Evolutionary conservation across 192 early-diverging fungal species (phyloP).

Genomic region (Phlyctochytrium bullatum): DNA sequence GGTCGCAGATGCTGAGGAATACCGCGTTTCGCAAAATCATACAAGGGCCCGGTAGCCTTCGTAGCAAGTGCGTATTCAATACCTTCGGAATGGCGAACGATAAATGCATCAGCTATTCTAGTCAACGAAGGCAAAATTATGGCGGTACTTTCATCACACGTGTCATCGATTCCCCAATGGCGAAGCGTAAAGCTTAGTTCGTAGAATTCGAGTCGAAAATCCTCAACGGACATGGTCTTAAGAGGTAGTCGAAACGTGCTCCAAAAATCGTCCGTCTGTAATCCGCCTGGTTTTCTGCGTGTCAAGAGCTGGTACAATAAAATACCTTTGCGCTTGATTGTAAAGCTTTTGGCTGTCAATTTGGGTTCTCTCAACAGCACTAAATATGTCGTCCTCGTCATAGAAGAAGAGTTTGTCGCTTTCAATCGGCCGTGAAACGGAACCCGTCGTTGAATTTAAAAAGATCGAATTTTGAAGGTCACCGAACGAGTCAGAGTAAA

Average conservation of each 20-base stretch:
- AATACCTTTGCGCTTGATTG: no score
- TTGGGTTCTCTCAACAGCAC: no score
- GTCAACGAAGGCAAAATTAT: no score
- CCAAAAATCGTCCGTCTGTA: no score
- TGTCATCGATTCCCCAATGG: conserved; percentile 33
- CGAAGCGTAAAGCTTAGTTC: conserved; percentile 19
- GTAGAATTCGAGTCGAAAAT: conserved; percentile 26
- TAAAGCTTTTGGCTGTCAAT: no score
- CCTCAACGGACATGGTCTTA: conserved; percentile 18
- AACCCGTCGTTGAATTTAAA: not conserved
- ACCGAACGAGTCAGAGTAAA: no score
- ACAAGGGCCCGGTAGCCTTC: conserved; percentile 13
- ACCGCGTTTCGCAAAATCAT: conserved; percentile 37
- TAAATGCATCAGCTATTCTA: conserved; percentile 29
- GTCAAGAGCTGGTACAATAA: no score
- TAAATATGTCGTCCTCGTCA: conserved; percentile 40
- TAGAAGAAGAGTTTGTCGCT: conserved; percentile 19
- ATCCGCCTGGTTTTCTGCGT: no score
- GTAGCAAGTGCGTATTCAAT: conserved; percentile 21
- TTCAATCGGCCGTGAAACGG: not conserved
- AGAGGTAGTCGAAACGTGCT: conserved; percentile 11
- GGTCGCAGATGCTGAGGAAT: conserved; percentile 39
- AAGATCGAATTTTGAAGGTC: not conserved
- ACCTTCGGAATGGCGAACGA: conserved; percentile 11
- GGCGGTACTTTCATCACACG: conserved; percentile 8